phyloP scores from a whole-genome alignment of 2,329 filamentous ascomycete genomes.

The Xylariaceae sp. region DNA sequence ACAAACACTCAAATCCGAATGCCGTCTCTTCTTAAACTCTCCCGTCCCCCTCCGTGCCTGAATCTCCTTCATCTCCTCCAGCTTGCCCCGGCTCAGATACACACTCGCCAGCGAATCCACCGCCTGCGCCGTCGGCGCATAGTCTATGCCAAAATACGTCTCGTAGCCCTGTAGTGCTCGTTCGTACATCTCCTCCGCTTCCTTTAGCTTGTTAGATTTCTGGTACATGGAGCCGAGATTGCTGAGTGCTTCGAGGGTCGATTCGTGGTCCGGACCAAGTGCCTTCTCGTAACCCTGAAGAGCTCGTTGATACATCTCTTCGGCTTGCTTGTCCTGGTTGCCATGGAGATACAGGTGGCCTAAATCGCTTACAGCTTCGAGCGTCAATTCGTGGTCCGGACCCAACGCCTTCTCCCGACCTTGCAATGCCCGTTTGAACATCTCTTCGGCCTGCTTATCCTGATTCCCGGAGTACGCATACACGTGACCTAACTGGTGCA shows the following conservation, averaged over 20 bases:
- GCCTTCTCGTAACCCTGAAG: conserved; percentile 21
- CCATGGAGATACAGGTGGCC: neutral
- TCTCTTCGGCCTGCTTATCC: conserved; percentile 26
- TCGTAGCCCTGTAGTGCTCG: conserved; percentile 27
- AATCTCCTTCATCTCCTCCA: conserved; percentile 28
- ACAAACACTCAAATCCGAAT: neutral
- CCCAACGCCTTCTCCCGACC: conserved; percentile 12
- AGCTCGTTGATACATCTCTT: conserved; percentile 30
- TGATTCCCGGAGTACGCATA: conserved; percentile 26
- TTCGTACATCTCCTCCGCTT: conserved; percentile 28
- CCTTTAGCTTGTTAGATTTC: neutral
- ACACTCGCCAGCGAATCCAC: neutral
- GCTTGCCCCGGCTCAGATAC: conserved; percentile 14
- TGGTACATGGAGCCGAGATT: neutral
- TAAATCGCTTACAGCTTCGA: neutral
- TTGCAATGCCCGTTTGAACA: conserved; percentile 30
- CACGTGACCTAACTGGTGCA: conserved; percentile 29
- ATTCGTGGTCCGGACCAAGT: conserved; percentile 1
- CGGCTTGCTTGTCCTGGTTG: conserved; percentile 22
- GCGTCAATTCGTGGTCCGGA: neutral
- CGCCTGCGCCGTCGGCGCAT: neutral
- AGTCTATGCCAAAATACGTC: neutral
- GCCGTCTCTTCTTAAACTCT: neutral
- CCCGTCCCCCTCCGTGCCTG: conserved; percentile 8
- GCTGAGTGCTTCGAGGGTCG: neutral